Percentiles rank a stretch among this genome's conserved stretches.
Conservation (phyloP, 73 alveolate genomes). For the Paramecium primaurelia region DNA sequence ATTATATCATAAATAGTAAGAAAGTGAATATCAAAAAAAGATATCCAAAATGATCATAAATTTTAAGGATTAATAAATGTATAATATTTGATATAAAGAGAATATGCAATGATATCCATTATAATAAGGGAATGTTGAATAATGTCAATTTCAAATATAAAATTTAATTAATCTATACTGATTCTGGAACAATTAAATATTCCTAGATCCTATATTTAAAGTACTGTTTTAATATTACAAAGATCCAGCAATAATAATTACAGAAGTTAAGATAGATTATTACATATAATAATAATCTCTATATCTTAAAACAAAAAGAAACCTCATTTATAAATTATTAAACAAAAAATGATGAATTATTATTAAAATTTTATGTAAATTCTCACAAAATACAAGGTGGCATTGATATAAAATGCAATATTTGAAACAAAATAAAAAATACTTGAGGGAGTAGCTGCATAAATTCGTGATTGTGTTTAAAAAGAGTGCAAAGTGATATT, state of each 20-base stretch:
- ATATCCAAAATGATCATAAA: no score
- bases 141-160: no score
- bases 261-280: conserved; percentile 77
- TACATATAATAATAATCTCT: conserved; percentile 72
- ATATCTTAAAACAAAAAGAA: conserved; percentile 71
- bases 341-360: conserved; percentile 17
- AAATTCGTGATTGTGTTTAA: conserved; percentile 76
- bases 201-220: conserved; percentile 86
- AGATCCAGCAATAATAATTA: conserved; percentile 70
- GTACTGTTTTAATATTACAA: conserved; percentile 68
- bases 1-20: no score
- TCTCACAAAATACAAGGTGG: conserved; percentile 5
- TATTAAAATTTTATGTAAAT: not conserved
- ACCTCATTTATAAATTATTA: conserved; percentile 69
- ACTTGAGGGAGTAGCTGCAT: conserved; percentile 60
- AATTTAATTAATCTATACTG: not conserved
- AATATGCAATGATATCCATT: no score
- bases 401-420: not conserved
- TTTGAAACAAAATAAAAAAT: conserved; percentile 21
- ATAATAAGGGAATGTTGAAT: no score
- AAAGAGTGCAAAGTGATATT: conserved; percentile 86
- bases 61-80: no score
- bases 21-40: no score
- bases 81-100: no score
- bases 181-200: conserved; percentile 86